Evolutionary conservation across 2,329 filamentous ascomycete genomes (phyloP), one percentile per base, ranked within the genome.

Genomic region (Sarocladium kiliense): DNA sequence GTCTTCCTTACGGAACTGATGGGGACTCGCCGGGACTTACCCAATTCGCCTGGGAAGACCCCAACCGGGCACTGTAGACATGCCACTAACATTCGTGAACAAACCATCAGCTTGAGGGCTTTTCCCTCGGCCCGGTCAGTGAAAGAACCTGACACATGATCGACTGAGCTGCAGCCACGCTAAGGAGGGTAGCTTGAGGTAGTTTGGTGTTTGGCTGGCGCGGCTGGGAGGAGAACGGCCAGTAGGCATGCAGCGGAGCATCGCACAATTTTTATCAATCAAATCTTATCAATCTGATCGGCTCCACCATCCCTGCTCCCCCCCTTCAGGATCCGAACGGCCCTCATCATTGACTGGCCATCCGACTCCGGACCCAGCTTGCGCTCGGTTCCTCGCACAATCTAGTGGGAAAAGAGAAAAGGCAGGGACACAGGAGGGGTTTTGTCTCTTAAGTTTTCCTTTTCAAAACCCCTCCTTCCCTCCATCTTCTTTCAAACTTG

Each of bases 281-380:
- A 66, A 69, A 76, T 76, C 74, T 76, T 74, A 75, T 75, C 73
- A 75, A 75, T 75, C 73, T 64, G 66, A 74, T 73, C 67, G 67
- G 62, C 59, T 62, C 66, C 47, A 51, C 47, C 47, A 36, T 23
- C 47, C 47, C 30, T 36, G 47, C 27, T 51, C 47, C 26, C 47
- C 47, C 9, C 16, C 18, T 23, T n/a, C n/a, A n/a, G n/a, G n/a
- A n/a, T n/a, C n/a, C 47, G 7, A 18, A 36, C 3, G 5, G n/a
- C 27, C n/a, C 30, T 51, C n/a, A 11, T 44, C 19, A 21, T 44
- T 44, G 18, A 36, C 27, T 51, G 26, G 27, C 18, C 47, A 36
- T n/a, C 10, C 18, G 44, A 16, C 44, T 47, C 44, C 44, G 44
- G 25, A 47, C 44, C 21, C 44, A 23, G 44, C 44, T 27, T 47